Conservation (phyloP, 768 basidiomycete genomes). For the Dioszegia crocea region DNA sequence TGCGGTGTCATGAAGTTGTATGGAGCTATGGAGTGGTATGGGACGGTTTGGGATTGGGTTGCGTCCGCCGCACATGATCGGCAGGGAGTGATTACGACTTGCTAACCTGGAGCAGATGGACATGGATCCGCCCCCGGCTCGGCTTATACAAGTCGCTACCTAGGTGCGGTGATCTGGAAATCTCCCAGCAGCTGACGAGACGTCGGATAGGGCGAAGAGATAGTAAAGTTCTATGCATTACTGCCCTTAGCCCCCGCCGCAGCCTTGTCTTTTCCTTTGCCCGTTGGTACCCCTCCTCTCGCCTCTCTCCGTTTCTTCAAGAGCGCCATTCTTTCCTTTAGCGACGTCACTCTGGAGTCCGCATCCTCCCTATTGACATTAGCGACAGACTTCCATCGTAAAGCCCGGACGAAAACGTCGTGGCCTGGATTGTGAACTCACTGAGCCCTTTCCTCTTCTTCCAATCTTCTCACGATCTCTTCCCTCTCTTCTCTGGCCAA, state of each 20-base stretch:
- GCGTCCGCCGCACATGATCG: too few species aligned
- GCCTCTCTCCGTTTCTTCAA: conserved; percentile 37
- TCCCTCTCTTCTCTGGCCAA: conserved; percentile 43
- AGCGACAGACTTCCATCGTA: background rate
- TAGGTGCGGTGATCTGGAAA: too few species aligned
- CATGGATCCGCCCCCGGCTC: too few species aligned
- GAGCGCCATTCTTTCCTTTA: conserved; percentile 43
- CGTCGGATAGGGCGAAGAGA: too few species aligned
- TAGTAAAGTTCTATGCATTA: conserved; percentile 4
- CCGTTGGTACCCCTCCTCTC: background rate
- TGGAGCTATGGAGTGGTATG: too few species aligned
- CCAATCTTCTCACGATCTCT: conserved; percentile 44
- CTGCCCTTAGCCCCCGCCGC: background rate
- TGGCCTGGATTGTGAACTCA: conserved; percentile 20
- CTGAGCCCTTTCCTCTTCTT: conserved; percentile 48
- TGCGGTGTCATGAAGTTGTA: too few species aligned
- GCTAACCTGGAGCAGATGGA: too few species aligned
- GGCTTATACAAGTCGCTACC: too few species aligned
- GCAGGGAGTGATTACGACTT: too few species aligned
- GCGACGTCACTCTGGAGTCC: conserved; percentile 28
- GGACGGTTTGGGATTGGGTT: too few species aligned
- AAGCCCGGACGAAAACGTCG: background rate
- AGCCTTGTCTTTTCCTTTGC: background rate
- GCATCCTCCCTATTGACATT: conserved; percentile 36
- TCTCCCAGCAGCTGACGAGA: too few species aligned